Percentiles rank a stretch among this genome's conserved stretches.
These are phyloP conservation scores for Mortierella hygrophila DNA, from an alignment of 192 early-diverging fungal species.

Conservation along the genomic window DNA sequence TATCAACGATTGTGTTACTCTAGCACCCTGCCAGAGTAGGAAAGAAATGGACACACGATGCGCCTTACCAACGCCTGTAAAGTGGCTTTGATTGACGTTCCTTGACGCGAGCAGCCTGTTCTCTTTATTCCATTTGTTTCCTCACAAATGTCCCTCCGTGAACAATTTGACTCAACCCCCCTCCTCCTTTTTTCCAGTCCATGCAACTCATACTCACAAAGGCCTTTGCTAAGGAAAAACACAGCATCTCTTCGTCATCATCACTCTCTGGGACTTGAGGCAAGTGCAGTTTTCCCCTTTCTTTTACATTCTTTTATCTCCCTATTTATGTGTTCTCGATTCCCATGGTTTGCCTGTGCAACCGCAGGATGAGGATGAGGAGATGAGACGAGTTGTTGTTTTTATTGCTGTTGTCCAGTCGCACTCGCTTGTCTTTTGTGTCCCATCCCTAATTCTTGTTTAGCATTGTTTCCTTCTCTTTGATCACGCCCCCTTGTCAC, in stretches of 20 bases:
- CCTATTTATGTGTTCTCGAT: not conserved
- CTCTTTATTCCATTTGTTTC: too few relatives aligned
- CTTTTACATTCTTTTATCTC: not conserved
- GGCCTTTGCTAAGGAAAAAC: not conserved
- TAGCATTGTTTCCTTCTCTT: not conserved
- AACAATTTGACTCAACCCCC: too few relatives aligned
- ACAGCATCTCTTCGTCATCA: not conserved
- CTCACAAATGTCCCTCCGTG: too few relatives aligned
- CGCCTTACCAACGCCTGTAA: too few relatives aligned
- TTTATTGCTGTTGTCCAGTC: not conserved
- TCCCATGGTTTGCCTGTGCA: not conserved
- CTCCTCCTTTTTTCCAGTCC: too few relatives aligned
- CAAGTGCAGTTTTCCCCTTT: not conserved
- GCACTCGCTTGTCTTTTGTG: not conserved
- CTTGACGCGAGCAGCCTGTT: too few relatives aligned
- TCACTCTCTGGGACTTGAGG: not conserved
- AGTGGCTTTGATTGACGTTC: too few relatives aligned
- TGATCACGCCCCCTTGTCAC: not conserved
- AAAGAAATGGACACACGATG: too few relatives aligned
- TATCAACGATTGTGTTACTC: not conserved
- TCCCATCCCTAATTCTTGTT: too few relatives aligned
- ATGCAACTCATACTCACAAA: too few relatives aligned
- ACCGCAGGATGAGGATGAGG: not conserved
- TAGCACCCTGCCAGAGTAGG: too few relatives aligned
- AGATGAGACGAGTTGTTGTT: not conserved